phyloP scores from a whole-genome alignment of 2,329 filamentous ascomycete species.

The Pseudogymnoascus sp. region DNA sequence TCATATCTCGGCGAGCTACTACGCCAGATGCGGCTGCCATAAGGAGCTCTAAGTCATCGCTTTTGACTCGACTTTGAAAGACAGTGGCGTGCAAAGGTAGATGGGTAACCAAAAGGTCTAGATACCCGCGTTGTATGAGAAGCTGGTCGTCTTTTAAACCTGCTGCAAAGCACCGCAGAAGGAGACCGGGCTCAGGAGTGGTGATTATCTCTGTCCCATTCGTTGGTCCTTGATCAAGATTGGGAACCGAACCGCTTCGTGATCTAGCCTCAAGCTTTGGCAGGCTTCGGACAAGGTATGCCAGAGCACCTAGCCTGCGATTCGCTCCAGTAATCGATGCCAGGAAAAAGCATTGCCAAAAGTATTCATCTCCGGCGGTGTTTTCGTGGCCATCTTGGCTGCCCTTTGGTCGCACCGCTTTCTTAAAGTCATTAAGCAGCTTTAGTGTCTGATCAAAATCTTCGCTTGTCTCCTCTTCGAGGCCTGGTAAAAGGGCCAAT shows the following conservation, averaged over 20 bases:
- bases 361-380: slow-evolving; percentile 70
- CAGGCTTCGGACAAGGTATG: slow-evolving; percentile 73
- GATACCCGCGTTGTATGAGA: slow-evolving; percentile 85
- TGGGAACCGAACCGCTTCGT: slow-evolving; percentile 14
- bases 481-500: slow-evolving; percentile 76
- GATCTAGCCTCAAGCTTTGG: slow-evolving; percentile 56
- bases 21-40: slow-evolving; percentile 80
- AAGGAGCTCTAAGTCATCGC: slow-evolving; percentile 71
- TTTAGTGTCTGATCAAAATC: slow-evolving; percentile 86
- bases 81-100: slow-evolving; percentile 78
- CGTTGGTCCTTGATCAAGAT: slow-evolving; percentile 16
- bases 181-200: slow-evolving; percentile 81
- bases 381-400: slow-evolving; percentile 44
- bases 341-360: slow-evolving; percentile 97
- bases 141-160: slow-evolving; percentile 82
- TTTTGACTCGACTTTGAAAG: slow-evolving; percentile 65
- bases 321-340: slow-evolving; percentile 85
- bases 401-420: slow-evolving; percentile 50
- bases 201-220: slow-evolving; percentile 54
- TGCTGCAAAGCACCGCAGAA: slow-evolving; percentile 86
- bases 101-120: slow-evolving; percentile 86
- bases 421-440: slow-evolving; percentile 71
- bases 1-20: slow-evolving; percentile 89
- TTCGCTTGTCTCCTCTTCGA: slow-evolving; percentile 95
- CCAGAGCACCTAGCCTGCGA: slow-evolving; percentile 76